These are phyloP conservation scores for Termitomyces sp. DNA, from an alignment of 768 basidiomycete species.

Conservation along the genomic window DNA sequence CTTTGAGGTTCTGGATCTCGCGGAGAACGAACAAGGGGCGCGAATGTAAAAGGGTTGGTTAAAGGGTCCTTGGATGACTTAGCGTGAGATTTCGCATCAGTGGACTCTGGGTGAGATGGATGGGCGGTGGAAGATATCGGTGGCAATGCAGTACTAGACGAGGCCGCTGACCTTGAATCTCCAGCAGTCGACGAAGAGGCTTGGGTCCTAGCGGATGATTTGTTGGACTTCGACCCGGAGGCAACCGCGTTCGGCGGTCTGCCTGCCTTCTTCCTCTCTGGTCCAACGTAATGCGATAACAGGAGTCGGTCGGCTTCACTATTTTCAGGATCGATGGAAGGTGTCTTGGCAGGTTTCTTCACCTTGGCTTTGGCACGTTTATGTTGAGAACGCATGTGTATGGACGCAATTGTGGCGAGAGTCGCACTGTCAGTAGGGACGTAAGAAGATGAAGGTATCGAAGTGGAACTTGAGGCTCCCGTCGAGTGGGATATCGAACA, in stretches of 20 bases:
- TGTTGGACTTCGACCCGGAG: constrained; percentile 16
- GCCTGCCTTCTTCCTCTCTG: constrained; percentile 36
- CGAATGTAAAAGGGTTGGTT: constrained; percentile 17
- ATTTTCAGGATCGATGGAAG: constrained; percentile 6
- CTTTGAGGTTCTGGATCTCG: constrained; percentile 16
- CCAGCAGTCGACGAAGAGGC: neutral
- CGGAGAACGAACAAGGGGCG: constrained; percentile 16
- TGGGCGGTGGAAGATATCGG: neutral
- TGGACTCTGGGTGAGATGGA: neutral
- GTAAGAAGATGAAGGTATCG: constrained; percentile 7
- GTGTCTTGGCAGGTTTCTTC: constrained; percentile 9
- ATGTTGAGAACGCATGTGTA: constrained; percentile 15
- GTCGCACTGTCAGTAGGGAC: constrained; percentile 8
- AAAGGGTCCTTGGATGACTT: constrained; percentile 10
- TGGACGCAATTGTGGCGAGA: constrained; percentile 15
- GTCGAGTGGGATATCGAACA: neutral
- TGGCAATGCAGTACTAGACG: neutral
- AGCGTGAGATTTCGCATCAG: constrained; percentile 3
- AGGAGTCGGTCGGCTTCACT: constrained; percentile 40
- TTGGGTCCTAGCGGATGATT: constrained; percentile 18
- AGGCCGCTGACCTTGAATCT: neutral
- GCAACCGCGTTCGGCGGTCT: constrained; percentile 26
- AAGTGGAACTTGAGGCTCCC: neutral
- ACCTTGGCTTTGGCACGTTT: constrained; percentile 14
- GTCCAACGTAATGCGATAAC: constrained; percentile 36